A percentile compares a stretch with the other conserved stretches of the same genome.
These are phyloP conservation scores for Epithemia pelagica DNA, from an alignment of 108 stramenopile species.

Conservation along the genomic window DNA sequence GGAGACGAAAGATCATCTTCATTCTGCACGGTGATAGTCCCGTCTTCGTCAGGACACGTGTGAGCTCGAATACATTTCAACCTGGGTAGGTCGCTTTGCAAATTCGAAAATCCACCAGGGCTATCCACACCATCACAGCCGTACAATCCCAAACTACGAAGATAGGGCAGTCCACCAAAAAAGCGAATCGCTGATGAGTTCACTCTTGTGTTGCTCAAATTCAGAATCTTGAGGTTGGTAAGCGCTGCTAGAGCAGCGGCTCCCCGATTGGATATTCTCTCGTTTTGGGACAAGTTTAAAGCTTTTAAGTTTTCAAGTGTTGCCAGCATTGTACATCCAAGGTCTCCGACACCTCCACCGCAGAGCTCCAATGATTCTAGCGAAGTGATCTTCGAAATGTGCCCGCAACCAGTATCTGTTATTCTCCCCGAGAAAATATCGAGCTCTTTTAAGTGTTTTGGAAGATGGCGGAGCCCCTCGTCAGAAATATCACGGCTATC, in stretches of 20 bases:
- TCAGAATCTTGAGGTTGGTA: constrained; percentile 66
- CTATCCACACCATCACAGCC: constrained; percentile 62
- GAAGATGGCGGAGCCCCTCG: constrained; percentile 52
- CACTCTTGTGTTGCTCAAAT: constrained; percentile 72
- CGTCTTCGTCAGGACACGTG: constrained; percentile 50
- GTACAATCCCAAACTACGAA: constrained; percentile 69
- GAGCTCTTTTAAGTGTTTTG: constrained; percentile 47
- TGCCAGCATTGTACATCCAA: constrained; percentile 64
- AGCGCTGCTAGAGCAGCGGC: constrained; percentile 64
- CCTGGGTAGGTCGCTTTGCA: constrained; percentile 60
- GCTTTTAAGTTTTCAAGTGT: constrained; percentile 52
- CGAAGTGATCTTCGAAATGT: constrained; percentile 67
- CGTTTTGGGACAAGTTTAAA: constrained; percentile 79
- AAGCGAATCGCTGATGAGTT: constrained; percentile 47
- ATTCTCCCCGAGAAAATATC: constrained; percentile 79
- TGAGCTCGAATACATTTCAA: constrained; percentile 69
- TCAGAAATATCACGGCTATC: constrained; percentile 80
- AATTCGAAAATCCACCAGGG: constrained; percentile 24
- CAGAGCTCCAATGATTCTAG: constrained; percentile 80
- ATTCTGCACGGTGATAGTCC: no score
- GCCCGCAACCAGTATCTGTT: constrained; percentile 62
- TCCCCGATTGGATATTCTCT: constrained; percentile 74
- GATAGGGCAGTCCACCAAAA: constrained; percentile 47
- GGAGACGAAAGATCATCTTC: no score
- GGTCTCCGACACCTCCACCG: constrained; percentile 71